phyloP scores from a whole-genome alignment of 345 rosid species.

The Dipteronia dyeriana region DNA sequence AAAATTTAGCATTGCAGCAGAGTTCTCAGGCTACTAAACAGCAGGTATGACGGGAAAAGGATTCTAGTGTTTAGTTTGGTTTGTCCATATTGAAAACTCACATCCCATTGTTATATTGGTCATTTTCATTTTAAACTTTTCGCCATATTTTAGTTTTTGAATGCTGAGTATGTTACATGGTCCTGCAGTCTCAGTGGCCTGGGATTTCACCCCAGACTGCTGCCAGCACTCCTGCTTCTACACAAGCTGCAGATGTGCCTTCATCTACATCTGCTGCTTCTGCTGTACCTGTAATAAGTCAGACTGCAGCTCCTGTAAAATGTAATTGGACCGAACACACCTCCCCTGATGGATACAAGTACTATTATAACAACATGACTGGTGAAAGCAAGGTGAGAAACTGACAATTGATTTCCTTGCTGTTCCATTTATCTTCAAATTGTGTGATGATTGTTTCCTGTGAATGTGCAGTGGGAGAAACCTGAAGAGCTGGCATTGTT shows the following conservation, averaged over 20 bases:
- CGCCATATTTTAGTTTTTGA: neutral
- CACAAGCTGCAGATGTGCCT: constrained; percentile 48
- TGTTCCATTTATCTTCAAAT: constrained; percentile 15
- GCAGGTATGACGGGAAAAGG: constrained; percentile 52
- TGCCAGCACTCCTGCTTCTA: constrained; percentile 43
- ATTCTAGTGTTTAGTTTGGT: neutral
- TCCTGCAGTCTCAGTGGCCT: constrained; percentile 56
- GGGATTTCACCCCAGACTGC: constrained; percentile 48
- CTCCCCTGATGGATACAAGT: constrained; percentile 96
- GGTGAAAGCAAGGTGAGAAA: constrained; percentile 86
- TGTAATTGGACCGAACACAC: constrained; percentile 96
- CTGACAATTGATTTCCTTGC: constrained; percentile 9
- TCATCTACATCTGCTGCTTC: constrained; percentile 42
- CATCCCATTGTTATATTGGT: neutral
- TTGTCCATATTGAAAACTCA: neutral
- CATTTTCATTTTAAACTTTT: neutral
- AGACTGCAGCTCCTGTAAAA: constrained; percentile 48
- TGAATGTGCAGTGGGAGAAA: constrained; percentile 77
- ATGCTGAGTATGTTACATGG: constrained; percentile 18
- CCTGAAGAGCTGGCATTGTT: constrained; percentile 78
- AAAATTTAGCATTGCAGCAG: constrained; percentile 50
- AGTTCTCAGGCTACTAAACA: constrained; percentile 58
- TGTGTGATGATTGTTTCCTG: constrained; percentile 21
- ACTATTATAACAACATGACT: constrained; percentile 79
- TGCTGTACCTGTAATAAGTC: constrained; percentile 36